Base-by-base conservation (phyloP, 257 asterid genomes). In the Primulina huaijiensis region DNA sequence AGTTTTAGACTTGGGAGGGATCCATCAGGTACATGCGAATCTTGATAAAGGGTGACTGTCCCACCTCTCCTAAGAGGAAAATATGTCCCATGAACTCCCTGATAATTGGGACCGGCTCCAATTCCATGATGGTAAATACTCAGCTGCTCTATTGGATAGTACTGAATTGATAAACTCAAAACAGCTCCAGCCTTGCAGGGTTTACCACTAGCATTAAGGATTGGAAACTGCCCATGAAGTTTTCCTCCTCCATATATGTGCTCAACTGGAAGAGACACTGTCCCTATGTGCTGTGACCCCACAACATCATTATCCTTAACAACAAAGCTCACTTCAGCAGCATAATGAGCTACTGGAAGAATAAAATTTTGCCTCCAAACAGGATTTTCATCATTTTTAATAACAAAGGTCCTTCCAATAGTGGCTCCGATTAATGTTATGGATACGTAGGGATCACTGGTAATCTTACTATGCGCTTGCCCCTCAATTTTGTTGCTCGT, bases 61-160 rank as follows among this genome's bases (percentile, higher is more conserved):
- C 99, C 99, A 12, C 99, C 97, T 78, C 75, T 88, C 81, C 99
- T 83, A 72, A 94, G 90, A 2, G 99, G 99, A 78, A 91, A 94
- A 82, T 91, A 94, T 7, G 99, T 91, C 60, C 92, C 93, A 2
- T 89, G 94, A 67, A 91, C 98, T 55, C 98, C 99, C 20, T 12
- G 7, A 79, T 86, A 94, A 68, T 85, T 82, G 6, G 99, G 97
- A 60, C 98, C 97, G 1, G 96, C 95, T 31, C 99, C 99, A 72
- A 93, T 81, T 58, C 97, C 99, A 64, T 80, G 72, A 78, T 77
- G 91, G 76, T 88, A 91, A 52, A 86, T 70, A 62, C 93, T 89
- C 80, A 91, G 77, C 60, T 80, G 82, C 78, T 89, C 86, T 34
- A 94, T 91, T 6, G 99, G 97, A 57, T 73, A 74, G 71, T 91